Evolutionary conservation across 768 basidiomycete genomes (phyloP).

Genomic region (Pleurotus salmoneostramineus): DNA sequence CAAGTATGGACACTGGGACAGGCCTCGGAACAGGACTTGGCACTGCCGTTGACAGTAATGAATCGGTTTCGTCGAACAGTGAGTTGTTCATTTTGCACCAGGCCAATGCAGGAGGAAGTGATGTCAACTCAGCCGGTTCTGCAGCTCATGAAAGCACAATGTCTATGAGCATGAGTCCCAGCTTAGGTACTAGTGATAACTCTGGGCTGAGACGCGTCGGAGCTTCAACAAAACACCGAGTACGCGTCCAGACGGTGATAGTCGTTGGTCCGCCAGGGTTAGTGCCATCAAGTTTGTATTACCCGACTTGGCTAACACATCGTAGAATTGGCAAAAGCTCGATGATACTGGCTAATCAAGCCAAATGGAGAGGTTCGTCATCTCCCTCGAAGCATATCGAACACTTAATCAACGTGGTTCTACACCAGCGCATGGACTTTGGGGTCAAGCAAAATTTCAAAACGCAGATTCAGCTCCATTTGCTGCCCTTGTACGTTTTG

Average conservation of each 20-base stretch:
- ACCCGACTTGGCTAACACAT: neutral
- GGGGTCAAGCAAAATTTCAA: constrained; percentile 77
- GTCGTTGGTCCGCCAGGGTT: constrained; percentile 65
- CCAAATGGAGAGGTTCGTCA: constrained; percentile 61
- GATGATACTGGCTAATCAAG: constrained; percentile 64
- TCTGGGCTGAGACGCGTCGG: constrained; percentile 37
- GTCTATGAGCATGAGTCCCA: constrained; percentile 28
- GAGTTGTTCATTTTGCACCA: constrained; percentile 24
- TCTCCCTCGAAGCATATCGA: neutral
- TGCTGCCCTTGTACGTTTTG: constrained; percentile 47
- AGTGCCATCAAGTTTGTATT: constrained; percentile 1
- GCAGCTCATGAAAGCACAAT: constrained; percentile 19
- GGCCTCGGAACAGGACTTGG: constrained; percentile 9
- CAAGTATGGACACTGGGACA: constrained; percentile 24
- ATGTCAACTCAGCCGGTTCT: constrained; percentile 12
- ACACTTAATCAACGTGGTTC: neutral
- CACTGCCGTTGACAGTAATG: constrained; percentile 34
- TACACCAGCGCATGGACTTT: constrained; percentile 56
- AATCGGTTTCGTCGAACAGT: constrained; percentile 42
- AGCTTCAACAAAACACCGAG: constrained; percentile 35
- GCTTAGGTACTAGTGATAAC: constrained; percentile 30
- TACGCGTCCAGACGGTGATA: constrained; percentile 54
- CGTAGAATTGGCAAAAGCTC: constrained; percentile 71
- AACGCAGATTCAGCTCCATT: constrained; percentile 65
- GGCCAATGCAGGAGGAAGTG: constrained; percentile 15